A percentile compares a stretch with the other conserved stretches of the same genome.
Conservation (phyloP, 345 rosid genomes). For the Reutealis trisperma region DNA sequence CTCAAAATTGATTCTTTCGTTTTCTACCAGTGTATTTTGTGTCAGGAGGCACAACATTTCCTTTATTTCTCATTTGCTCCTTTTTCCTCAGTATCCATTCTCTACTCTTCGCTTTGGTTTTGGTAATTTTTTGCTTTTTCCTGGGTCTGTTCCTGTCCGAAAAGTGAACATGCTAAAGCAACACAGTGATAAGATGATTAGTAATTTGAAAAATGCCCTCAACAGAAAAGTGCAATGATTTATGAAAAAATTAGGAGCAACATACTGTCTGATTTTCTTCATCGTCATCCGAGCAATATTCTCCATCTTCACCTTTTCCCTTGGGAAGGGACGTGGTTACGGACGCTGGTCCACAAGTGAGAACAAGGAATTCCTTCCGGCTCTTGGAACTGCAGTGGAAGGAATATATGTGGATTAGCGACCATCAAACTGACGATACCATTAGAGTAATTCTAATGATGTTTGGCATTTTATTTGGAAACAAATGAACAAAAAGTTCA, state of each 20-base stretch:
- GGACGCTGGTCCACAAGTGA: constrained; percentile 76
- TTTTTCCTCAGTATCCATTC: constrained; percentile 86
- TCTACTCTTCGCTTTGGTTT: constrained; percentile 64
- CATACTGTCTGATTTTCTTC: constrained; percentile 65
- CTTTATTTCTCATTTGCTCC: constrained; percentile 83
- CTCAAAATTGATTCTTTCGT: constrained; percentile 74
- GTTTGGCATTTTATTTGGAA: not conserved
- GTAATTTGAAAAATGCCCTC: not conserved
- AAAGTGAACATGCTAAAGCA: constrained; percentile 47
- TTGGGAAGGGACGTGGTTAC: constrained; percentile 43
- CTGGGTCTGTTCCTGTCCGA: constrained; percentile 77
- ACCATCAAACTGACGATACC: not conserved
- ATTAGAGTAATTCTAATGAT: not conserved
- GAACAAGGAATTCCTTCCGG: constrained; percentile 84
- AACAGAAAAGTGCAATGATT: not conserved
- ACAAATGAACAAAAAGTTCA: not conserved
- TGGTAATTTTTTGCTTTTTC: constrained; percentile 70
- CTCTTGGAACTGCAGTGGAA: constrained; percentile 57
- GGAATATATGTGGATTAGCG: not conserved
- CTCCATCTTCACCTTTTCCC: constrained; percentile 54
- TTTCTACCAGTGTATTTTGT: constrained; percentile 81
- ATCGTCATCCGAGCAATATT: constrained; percentile 67
- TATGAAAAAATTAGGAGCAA: not conserved
- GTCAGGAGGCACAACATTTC: constrained; percentile 70
- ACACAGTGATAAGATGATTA: not conserved